A percentile compares a stretch with the other conserved stretches of the same genome.
Conservation (phyloP, 148 eudicot species). For the Nepenthes mirabilis region DNA sequence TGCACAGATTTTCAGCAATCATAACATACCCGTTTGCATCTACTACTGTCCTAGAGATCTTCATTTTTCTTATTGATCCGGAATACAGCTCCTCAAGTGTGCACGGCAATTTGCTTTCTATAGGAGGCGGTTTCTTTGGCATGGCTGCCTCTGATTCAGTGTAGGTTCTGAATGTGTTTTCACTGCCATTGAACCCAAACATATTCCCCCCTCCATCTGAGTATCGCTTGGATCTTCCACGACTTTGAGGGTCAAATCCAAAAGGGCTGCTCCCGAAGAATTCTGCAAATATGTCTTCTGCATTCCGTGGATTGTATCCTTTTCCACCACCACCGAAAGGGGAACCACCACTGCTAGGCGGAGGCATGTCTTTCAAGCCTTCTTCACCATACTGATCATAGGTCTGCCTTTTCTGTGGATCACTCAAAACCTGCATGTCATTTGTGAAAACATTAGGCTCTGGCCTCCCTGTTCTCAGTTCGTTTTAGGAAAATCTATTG, state of each 20-base stretch:
- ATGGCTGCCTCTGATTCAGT: slow-evolving; percentile 17
- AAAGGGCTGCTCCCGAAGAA: slow-evolving; percentile 87
- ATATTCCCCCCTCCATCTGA: slow-evolving; percentile 30
- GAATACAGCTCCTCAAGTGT: slow-evolving; percentile 63
- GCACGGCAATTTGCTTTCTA: slow-evolving; percentile 64
- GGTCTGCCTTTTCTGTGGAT: slow-evolving; percentile 43
- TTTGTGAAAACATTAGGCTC: background rate
- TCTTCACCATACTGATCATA: slow-evolving; percentile 87
- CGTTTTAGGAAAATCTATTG: no score
- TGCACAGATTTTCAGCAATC: background rate
- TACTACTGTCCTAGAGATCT: slow-evolving; percentile 56
- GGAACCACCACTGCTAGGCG: slow-evolving; percentile 23
- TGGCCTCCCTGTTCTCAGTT: background rate
- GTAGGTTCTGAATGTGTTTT: slow-evolving; percentile 22
- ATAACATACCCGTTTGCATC: slow-evolving; percentile 44
- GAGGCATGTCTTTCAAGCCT: slow-evolving; percentile 62
- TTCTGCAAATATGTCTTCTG: slow-evolving; percentile 86
- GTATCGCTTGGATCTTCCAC: slow-evolving; percentile 38
- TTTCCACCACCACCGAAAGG: slow-evolving; percentile 15
- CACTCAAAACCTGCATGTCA: slow-evolving; percentile 49
- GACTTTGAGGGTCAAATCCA: slow-evolving; percentile 38
- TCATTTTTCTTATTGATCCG: slow-evolving; percentile 80
- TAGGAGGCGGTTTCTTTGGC: slow-evolving; percentile 67
- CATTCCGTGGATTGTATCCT: slow-evolving; percentile 61
- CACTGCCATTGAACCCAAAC: slow-evolving; percentile 14